Evolutionary conservation across 345 rosid species (phyloP), one percentile per base, ranked within the genome.

Genomic region (Raphanus sativus): DNA sequence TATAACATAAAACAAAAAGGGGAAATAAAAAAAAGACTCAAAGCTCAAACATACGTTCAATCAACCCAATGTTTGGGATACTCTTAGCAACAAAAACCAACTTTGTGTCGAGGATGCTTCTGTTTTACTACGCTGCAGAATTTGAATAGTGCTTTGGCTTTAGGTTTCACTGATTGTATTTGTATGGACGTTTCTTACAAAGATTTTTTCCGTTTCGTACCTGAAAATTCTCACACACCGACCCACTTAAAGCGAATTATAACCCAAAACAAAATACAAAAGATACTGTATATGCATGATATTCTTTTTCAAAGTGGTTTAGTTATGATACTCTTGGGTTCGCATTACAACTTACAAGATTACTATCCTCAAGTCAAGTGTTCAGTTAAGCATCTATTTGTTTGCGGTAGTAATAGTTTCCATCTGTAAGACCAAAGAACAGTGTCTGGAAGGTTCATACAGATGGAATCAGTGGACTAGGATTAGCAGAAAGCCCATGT

Each of bases 141-240:
- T 83, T 91, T 3, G 96, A 91, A 26, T 86, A 86, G 4, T 26
- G 83, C 93, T 80, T 91, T 92, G 3, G 98, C 91, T 72, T 87
- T 64, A 4, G 97, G 97, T 88, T 91, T 91, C 17, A 92, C 98
- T 97, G 33, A 89, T 86, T 81, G 92, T 93, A 26, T 91, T 86
- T 81, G 92, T 93, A 26, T 91, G 88, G 74, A 91, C 89, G 62
- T 82, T 87, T 38, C 97, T 88, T 16, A 92, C 86, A 50, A 86
- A 92, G 78, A 95, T 92, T 8, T 97, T 83, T 79, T 95, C 97
- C 2, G 94, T 93, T 83, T 91, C 98, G 0, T 92, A 91, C 73
- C 99, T 95, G 93, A 81, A 86, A 84, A 68, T 10, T 58, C 59
- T 3, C 45, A 29, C 25, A 70, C 32, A 73, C 29, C 45, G 8